Evolutionary conservation across 768 basidiomycete species (phyloP), one percentile per base, ranked within the genome.

Genomic region (Epithele typhae): DNA sequence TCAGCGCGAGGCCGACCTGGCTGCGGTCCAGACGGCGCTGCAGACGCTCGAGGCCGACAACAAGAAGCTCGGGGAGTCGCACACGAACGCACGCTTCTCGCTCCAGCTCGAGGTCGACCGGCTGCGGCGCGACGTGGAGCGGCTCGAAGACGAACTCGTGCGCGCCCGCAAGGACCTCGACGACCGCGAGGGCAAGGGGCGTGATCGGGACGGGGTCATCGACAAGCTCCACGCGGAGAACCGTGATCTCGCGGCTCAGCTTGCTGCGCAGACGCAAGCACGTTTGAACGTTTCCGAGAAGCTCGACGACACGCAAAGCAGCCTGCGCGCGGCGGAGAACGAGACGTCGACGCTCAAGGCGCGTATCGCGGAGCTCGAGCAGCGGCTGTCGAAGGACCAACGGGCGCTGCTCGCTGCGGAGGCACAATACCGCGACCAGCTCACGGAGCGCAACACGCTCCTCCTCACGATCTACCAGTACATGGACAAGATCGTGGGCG

Each of bases 401-500:
- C 73, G 87, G 30, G 73, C 79, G 34, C 61, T 92, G 48, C 62
- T 90, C 52, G 63, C 68, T 19, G 80, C 83, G 2, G 92, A 95
- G 65, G 78, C 69, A 44, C 84, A 91, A 65, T 92, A 89, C 60
- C 76, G 93, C 22, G 90, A 95, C 66, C 94, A 97, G 67, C 65
- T 95, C 25, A 92, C 91, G 15, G 95, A 97, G 71, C 74, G 92
- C 46, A 96, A 93, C 63, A 93, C 92, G 21, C 72, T 97, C 24
- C 69, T 97, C 43, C 70, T 96, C 56, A 92, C 91, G 7, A 89
- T 96, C 22, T 96, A 92, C 64, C 92, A 96, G 67, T 93, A 94
- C 61, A 78, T 95, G 75, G 94, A 96, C 57, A 89, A 87, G 71
- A 92, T 96, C 54, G 72, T 94, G 15, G 92, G 92, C 1, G 84